Conservation (phyloP, 139 green algal genomes). For the Cymbomonas tetramitiformis region DNA sequence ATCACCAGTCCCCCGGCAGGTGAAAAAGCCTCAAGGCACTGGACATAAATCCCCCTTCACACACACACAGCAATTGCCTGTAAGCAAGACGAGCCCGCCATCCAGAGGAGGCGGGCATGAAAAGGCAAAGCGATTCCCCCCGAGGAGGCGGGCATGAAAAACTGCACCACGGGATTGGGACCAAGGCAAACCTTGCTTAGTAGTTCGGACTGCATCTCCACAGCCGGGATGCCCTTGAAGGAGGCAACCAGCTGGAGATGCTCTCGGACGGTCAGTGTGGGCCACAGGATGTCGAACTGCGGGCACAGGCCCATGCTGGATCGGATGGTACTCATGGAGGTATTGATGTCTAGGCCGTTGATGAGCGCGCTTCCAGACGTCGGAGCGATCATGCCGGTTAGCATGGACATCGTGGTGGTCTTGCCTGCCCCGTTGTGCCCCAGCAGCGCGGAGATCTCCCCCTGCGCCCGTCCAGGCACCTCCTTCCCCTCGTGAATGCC, state of each 20-base stretch:
- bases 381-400: conserved; percentile 45
- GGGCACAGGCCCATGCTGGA: conserved; percentile 54
- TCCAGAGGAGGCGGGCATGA: too few relatives aligned
- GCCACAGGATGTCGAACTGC: conserved; percentile 93
- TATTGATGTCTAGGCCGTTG: conserved; percentile 16
- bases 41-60: too few relatives aligned
- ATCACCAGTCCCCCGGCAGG: too few relatives aligned
- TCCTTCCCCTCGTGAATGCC: too few relatives aligned
- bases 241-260: conserved; percentile 74
- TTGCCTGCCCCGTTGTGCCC: conserved; percentile 51
- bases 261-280: conserved; percentile 65
- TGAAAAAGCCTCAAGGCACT: too few relatives aligned
- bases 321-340: conserved; percentile 51
- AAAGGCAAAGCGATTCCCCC: too few relatives aligned
- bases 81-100: too few relatives aligned
- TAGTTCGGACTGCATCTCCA: not conserved
- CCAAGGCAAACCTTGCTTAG: too few relatives aligned
- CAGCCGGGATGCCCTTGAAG: conserved; percentile 46
- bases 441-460: conserved; percentile 61
- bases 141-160: too few relatives aligned
- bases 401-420: conserved; percentile 34
- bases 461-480: too few relatives aligned
- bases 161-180: too few relatives aligned
- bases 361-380: conserved; percentile 34
- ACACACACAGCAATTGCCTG: too few relatives aligned